Evolutionary conservation across 2,329 filamentous ascomycete species (phyloP).

Genomic region (Ascochyta viciae-villosae): DNA sequence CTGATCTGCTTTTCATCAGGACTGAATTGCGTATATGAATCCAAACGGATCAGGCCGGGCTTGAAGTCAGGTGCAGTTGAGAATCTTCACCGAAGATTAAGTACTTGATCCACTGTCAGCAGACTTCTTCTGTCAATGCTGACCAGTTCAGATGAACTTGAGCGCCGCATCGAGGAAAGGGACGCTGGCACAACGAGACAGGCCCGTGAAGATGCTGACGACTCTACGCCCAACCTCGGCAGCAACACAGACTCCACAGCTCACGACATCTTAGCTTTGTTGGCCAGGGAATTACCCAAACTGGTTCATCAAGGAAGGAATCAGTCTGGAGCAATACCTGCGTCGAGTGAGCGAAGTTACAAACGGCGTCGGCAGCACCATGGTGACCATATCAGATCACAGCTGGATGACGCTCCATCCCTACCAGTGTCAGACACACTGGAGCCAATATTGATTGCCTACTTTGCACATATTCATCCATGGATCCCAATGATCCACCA

Average conservation of each 20-base stretch:
- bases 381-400: neutral
- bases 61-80: conserved; percentile 29
- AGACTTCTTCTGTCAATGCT: neutral
- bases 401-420: neutral
- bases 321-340: neutral
- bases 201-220: neutral
- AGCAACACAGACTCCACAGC: conserved; percentile 9
- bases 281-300: conserved; percentile 27
- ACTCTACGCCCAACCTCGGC: neutral
- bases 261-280: conserved; percentile 14
- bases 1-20: conserved; percentile 4
- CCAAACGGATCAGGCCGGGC: conserved; percentile 25
- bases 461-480: conserved; percentile 24
- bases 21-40: conserved; percentile 25
- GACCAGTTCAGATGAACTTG: conserved; percentile 19
- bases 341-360: conserved; percentile 1
- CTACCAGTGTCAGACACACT: conserved; percentile 4
- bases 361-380: conserved; percentile 21
- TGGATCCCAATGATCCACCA: conserved; percentile 31
- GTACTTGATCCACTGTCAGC: conserved; percentile 1
- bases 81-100: conserved; percentile 25
- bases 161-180: conserved; percentile 14
- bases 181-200: neutral
- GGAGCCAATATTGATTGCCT: conserved; percentile 15
- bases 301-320: conserved; percentile 4